Conservation (phyloP, 208 protist genomes). For the Leishmania lainsoni region DNA sequence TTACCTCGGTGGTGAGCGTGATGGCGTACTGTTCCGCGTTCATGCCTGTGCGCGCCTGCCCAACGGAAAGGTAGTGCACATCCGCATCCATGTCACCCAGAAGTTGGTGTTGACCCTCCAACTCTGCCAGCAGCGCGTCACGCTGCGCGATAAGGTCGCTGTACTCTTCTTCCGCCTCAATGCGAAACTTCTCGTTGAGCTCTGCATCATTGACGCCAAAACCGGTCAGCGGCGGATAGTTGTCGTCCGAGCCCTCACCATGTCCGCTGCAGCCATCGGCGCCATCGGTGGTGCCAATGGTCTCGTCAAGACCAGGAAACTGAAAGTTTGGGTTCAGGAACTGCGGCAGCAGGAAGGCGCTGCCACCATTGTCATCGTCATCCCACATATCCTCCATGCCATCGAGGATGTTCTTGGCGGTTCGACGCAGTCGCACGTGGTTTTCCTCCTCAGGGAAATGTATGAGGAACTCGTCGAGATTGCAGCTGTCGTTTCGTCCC, state of each 20-base stretch:
- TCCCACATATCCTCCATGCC: constrained; percentile 38
- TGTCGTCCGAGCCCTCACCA: not conserved
- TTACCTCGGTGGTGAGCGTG: constrained; percentile 70
- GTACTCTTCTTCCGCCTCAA: constrained; percentile 64
- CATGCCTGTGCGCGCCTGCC: constrained; percentile 27
- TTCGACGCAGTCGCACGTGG: constrained; percentile 65
- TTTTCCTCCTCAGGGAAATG: constrained; percentile 68
- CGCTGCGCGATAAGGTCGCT: constrained; percentile 53
- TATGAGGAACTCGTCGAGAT: constrained; percentile 53
- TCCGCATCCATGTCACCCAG: constrained; percentile 52
- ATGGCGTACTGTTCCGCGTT: constrained; percentile 70
- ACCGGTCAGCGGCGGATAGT: constrained; percentile 34
- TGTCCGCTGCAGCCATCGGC: constrained; percentile 6
- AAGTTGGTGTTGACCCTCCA: constrained; percentile 44
- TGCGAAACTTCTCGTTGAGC: constrained; percentile 52
- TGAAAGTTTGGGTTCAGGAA: constrained; percentile 14
- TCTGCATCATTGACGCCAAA: constrained; percentile 47
- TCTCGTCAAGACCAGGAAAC: constrained; percentile 6
- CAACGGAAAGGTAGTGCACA: constrained; percentile 56
- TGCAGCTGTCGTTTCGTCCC: constrained; percentile 39
- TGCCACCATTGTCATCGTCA: constrained; percentile 5
- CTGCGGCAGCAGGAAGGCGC: constrained; percentile 23
- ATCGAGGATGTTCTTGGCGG: constrained; percentile 62
- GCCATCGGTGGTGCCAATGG: constrained; percentile 6
- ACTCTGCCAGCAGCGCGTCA: constrained; percentile 45